Base-by-base conservation (phyloP, 176 grass and related monocot species). In the Cenchrus purpureus region DNA sequence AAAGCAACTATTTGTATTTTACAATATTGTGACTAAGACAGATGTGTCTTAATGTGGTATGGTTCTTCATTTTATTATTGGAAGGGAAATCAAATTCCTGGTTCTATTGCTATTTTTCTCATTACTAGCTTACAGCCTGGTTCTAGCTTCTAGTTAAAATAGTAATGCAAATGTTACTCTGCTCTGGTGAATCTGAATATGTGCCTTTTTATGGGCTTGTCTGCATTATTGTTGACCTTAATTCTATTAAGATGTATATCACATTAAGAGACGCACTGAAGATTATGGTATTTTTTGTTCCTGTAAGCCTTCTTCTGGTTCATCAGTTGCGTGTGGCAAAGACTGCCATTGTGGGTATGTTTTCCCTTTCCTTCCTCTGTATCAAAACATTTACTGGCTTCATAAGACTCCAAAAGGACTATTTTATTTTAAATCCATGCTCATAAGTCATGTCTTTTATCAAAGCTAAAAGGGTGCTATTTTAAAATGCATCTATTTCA, bases 231-330 rank as follows among this genome's bases (percentile, higher is more conserved):
- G 22, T 72, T 87, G 48, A 12, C 84, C 89, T 87, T 94, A 86
- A 87, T 83, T 79, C 43, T 87, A 17, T 14, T 32, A 93, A 97
- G 95, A 95, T 90, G 51, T 91, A 53, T 94, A 94, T 86, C 86
- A 89, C 53, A 95, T 84, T 80, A 95, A 92, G 88, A 91, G 76
- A 74, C 83, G 85, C 52, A 72, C 93, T 82, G 93, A 98, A 74
- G 96, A 98, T 88, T 90, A 98, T 86, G 96, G 93, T 29, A 94
- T 98, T 40, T 95, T 92, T 69, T 98, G 96, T 88, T 88, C 83
- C 10, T 98, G 93, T 61, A 80, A 77, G 68, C 86, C 90, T 80
- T 91, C 90, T 77, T 91, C 79, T 42, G 87, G 76, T 88, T 92
- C 90, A 79, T 67, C 82, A 56, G 84, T 65, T 78, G 52, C 48